Base-by-base conservation (phyloP, 1,139 yeast species). In the Suhomyces maxii region DNA sequence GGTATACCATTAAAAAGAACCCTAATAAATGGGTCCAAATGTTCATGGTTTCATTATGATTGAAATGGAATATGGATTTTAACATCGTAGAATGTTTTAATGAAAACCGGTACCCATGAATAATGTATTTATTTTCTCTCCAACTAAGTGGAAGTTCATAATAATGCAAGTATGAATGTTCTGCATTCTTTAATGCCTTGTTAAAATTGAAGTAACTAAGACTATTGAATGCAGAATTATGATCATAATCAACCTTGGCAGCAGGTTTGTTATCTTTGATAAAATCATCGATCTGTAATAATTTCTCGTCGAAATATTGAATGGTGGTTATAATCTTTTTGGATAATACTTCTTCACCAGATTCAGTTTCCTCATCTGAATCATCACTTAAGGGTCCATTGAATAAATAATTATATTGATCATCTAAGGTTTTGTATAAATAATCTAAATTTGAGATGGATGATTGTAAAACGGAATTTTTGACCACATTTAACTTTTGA, bases 1-100 rank as follows among this genome's bases (percentile, higher is more conserved):
- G 62, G 53, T 82, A 84, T 1, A 78, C 48, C 65, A 91, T 69
- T 32, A 81, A 59, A 2, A 80, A 42, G 8, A 86, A 77, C 11
- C 97, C 99, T 2, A 81, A 42, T 32, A 89, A 60, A 68, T 93
- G 99, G 0, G 97, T 79, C 99, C 99, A 93, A 48, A 93, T 90
- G 67, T 93, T 93, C 65, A 89, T 80, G 1, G 96, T 79, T 64
- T 93, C 99, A 62, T 93, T 93, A 67, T 93, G 98, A 55, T 71
- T 64, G 55, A 68, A 86, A 61, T 53, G 79, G 61, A 65, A 80
- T 10, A 87, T 67, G 46, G 87, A 79, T 48, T 66, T 62, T 34
- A 83, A 58, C 59, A 95, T 87, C 48, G 78, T 76, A 5, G 60
- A 45, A 61, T 87, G 93, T 41, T 79, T 77, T 51, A 81, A 73